Percentiles rank a stretch among this genome's conserved stretches.
phyloP scores from a whole-genome alignment of 2,329 filamentous ascomycete species.

The Graphiopsis chlorocephala region DNA sequence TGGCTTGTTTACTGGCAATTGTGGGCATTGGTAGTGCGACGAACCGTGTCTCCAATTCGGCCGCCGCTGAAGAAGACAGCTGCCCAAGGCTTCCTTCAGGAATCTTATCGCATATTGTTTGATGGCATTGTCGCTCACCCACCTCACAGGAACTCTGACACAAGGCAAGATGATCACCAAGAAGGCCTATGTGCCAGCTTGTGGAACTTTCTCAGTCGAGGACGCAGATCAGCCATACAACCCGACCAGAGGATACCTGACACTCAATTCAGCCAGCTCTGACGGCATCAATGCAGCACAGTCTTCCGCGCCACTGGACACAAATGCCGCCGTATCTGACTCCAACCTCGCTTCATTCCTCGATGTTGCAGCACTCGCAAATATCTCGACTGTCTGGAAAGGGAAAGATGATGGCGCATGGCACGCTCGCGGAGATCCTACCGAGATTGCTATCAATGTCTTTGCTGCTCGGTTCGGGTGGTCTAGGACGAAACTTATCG shows the following conservation, averaged over 20 bases:
- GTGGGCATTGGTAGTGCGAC: neutral
- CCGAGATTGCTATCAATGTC: conserved; percentile 72
- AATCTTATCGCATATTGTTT: neutral
- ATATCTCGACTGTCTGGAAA: conserved; percentile 61
- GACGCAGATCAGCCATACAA: conserved; percentile 57
- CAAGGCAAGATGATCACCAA: conserved; percentile 62
- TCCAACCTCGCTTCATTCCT: conserved; percentile 9
- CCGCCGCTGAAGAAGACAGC: neutral
- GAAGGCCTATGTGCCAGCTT: conserved; percentile 59
- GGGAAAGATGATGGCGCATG: conserved; percentile 53
- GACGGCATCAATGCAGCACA: neutral
- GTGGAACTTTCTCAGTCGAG: conserved; percentile 61
- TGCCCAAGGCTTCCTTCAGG: neutral
- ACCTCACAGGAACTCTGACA: conserved; percentile 44
- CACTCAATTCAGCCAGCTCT: conserved; percentile 9
- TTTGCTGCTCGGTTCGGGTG: conserved; percentile 63
- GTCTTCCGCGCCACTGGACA: neutral
- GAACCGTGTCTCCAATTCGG: neutral
- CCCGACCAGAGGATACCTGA: conserved; percentile 61
- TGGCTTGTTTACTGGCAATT: neutral
- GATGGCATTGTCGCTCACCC: neutral
- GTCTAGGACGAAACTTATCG: conserved; percentile 26
- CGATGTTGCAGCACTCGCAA: conserved; percentile 60
- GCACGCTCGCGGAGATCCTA: conserved; percentile 65
- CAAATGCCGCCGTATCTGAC: neutral